These are phyloP conservation scores for Prosopis cineraria DNA, from an alignment of 306 rosid species.

Conservation along the genomic window DNA sequence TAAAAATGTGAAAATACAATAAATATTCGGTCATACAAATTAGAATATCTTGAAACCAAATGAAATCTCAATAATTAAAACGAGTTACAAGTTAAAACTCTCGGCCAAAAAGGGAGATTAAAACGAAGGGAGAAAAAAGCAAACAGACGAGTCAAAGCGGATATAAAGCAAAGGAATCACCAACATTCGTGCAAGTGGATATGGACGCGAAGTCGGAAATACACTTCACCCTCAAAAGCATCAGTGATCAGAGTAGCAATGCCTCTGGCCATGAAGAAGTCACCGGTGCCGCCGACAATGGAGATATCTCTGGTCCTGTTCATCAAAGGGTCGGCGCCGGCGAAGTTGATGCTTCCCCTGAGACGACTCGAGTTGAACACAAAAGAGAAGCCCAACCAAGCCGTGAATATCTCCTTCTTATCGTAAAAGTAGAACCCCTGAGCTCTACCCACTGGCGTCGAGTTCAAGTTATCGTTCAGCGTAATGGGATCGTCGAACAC, in stretches of 20 bases:
- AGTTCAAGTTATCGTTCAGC: slow-evolving; percentile 41
- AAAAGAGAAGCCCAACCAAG: slow-evolving; percentile 53
- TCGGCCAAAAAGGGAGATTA: too few species aligned
- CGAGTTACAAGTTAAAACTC: too few species aligned
- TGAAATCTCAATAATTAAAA: background rate
- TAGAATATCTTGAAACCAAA: background rate
- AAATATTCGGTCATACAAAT: background rate
- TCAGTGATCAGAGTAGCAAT: slow-evolving; percentile 44
- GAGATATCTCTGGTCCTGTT: slow-evolving; percentile 46
- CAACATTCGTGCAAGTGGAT: slow-evolving; percentile 48
- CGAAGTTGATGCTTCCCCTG: slow-evolving; percentile 43
- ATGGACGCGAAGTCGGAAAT: slow-evolving; percentile 45
- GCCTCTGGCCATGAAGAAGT: slow-evolving; percentile 55
- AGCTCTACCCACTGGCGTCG: slow-evolving; percentile 45
- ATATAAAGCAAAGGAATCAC: background rate
- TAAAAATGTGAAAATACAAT: background rate
- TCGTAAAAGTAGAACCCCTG: slow-evolving; percentile 51
- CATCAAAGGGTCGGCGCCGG: slow-evolving; percentile 50
- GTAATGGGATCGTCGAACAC: slow-evolving; percentile 57
- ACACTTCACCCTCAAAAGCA: slow-evolving; percentile 46
- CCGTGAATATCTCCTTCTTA: slow-evolving; percentile 40
- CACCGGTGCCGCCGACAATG: slow-evolving; percentile 52
- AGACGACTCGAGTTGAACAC: slow-evolving; percentile 43
- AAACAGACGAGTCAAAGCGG: too few species aligned
- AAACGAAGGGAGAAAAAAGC: too few species aligned